phyloP scores from a whole-genome alignment of 768 basidiomycete genomes.

The Mycena indigotica region DNA sequence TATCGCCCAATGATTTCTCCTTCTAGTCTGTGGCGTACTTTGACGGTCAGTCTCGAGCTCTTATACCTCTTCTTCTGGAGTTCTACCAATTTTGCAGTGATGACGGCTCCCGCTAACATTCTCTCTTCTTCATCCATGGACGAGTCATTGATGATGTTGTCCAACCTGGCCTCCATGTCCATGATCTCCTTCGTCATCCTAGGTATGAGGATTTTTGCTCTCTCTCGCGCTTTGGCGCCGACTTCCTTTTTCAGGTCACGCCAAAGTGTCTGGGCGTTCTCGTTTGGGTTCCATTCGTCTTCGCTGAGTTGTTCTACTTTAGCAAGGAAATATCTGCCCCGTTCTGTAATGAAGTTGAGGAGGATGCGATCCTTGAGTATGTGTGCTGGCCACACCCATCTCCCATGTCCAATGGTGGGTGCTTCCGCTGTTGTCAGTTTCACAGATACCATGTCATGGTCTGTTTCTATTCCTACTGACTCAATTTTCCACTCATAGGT shows the following conservation, averaged over 20 bases:
- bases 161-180: neutral
- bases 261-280: slow-evolving; percentile 6
- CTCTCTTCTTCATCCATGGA: neutral
- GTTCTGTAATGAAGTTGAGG: neutral
- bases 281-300: neutral
- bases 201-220: neutral
- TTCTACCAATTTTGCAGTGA: neutral
- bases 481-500: slow-evolving; percentile 31
- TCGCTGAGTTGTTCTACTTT: neutral
- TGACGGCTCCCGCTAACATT: neutral
- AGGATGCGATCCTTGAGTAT: slow-evolving; percentile 23
- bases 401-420: slow-evolving; percentile 34
- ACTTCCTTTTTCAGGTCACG: neutral
- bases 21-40: neutral
- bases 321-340: too few relatives aligned
- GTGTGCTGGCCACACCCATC: slow-evolving; percentile 32
- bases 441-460: slow-evolving; percentile 35
- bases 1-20: neutral
- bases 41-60: neutral
- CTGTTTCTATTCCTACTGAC: slow-evolving; percentile 24
- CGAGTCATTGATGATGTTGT: neutral
- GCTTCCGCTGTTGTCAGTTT: slow-evolving; percentile 20
- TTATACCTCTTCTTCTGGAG: neutral
- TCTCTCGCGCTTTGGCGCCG: neutral
- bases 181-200: neutral